Evolutionary conservation across 371 early-diverging fungal species (phyloP).

Genomic region (Dipsacomyces acuminosporus): DNA sequence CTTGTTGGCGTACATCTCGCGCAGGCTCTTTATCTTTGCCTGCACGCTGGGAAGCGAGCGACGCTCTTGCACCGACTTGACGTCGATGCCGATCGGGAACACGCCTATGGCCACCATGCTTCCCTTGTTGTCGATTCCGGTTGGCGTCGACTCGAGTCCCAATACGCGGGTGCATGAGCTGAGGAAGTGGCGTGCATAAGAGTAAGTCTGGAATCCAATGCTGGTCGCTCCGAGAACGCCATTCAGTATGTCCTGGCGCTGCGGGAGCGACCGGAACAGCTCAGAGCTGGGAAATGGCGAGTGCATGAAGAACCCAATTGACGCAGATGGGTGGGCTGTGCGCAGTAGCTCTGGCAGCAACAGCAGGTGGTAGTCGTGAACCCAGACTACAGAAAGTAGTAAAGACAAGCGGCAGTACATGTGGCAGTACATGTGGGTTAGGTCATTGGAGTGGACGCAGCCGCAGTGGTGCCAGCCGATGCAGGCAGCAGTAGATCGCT

Average conservation of each 20-base stretch:
- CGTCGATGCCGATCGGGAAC: slow-evolving; percentile 88
- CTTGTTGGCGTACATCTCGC: slow-evolving; percentile 77
- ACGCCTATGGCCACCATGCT: slow-evolving; percentile 79
- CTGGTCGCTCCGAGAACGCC: slow-evolving; percentile 83
- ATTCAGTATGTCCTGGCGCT: slow-evolving; percentile 69
- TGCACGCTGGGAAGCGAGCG: slow-evolving; percentile 29
- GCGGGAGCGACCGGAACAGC: slow-evolving; percentile 81
- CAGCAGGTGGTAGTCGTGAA: slow-evolving; percentile 98
- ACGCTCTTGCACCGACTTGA: slow-evolving; percentile 54
- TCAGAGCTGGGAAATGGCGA: slow-evolving; percentile 94
- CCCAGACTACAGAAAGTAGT: slow-evolving; percentile 71
- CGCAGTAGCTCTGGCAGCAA: slow-evolving; percentile 87
- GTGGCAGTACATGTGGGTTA: no score
- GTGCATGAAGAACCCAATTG: slow-evolving; percentile 94
- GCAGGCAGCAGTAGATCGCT: no score
- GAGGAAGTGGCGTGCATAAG: slow-evolving; percentile 89
- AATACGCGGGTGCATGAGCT: slow-evolving; percentile 82
- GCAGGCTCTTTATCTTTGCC: slow-evolving; percentile 49
- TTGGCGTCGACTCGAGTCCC: slow-evolving; percentile 73
- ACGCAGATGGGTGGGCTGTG: slow-evolving; percentile 64
- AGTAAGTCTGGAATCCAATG: slow-evolving; percentile 88
- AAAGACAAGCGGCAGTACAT: slow-evolving; percentile 18
- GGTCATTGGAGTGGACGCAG: no score
- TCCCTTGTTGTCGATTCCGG: slow-evolving; percentile 76
- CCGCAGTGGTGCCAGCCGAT: no score